Conservation (phyloP, 441 rosid species). For the Aleurites moluccanus region DNA sequence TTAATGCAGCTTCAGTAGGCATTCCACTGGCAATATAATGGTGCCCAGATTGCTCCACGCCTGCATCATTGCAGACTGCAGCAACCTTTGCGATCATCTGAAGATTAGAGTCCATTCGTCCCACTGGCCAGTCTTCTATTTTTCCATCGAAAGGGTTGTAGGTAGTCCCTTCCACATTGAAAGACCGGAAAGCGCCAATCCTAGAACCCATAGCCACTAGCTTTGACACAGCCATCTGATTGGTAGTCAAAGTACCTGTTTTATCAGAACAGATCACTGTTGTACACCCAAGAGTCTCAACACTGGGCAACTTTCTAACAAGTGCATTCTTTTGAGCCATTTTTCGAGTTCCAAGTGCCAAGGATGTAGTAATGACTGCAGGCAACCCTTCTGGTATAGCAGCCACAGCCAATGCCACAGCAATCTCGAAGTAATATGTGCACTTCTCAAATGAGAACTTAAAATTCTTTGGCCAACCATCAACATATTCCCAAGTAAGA, state of each 20-base stretch:
- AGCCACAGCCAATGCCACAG: conserved; percentile 86
- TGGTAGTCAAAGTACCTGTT: conserved; percentile 92
- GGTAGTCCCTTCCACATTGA: conserved; percentile 76
- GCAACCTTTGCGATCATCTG: conserved; percentile 86
- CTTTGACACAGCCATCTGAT: conserved; percentile 89
- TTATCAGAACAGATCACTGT: conserved; percentile 96
- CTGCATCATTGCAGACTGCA: conserved; percentile 85
- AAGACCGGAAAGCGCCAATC: conserved; percentile 62
- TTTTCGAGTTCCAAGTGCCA: conserved; percentile 90
- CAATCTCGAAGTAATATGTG: conserved; percentile 92
- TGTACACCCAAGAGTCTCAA: conserved; percentile 93
- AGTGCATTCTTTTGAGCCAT: conserved; percentile 97
- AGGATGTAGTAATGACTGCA: conserved; percentile 85
- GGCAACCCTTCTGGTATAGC: conserved; percentile 92
- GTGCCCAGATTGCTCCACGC: conserved; percentile 56
- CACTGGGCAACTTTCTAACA: conserved; percentile 89
- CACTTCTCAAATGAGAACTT: conserved; percentile 91
- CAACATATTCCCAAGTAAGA: conserved; percentile 78
- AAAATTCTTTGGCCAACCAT: conserved; percentile 81
- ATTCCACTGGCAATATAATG: conserved; percentile 70
- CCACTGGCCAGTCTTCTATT: conserved; percentile 71
- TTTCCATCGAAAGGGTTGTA: conserved; percentile 77
- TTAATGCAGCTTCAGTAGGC: conserved; percentile 94
- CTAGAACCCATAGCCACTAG: conserved; percentile 81
- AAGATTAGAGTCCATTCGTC: conserved; percentile 77